Percentiles rank a stretch among this genome's conserved stretches.
Conservation (phyloP, 805 yeast genomes). For the Cyberlindnera misumaiensis region DNA sequence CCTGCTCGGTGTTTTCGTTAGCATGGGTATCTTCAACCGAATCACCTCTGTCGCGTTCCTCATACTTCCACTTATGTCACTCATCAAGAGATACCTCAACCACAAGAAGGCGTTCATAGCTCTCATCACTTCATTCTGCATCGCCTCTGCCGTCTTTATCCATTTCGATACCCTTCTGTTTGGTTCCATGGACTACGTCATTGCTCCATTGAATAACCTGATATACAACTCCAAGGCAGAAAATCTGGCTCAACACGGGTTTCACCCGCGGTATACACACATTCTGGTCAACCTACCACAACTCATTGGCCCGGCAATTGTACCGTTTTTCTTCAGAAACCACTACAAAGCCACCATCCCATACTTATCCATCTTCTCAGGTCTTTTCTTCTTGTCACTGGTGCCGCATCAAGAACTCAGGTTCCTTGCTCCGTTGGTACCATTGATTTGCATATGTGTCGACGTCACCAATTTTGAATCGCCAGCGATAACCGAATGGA, state of each 20-base stretch:
- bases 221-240: conserved; percentile 52
- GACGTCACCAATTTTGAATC: conserved; percentile 31
- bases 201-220: conserved; percentile 76
- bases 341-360: conserved; percentile 41
- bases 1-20: conserved; percentile 41
- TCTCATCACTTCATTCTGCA: conserved; percentile 28
- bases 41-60: conserved; percentile 78
- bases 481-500: conserved; percentile 13
- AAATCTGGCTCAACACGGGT: conserved; percentile 73
- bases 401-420: conserved; percentile 94
- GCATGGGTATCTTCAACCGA: conserved; percentile 77
- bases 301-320: conserved; percentile 69
- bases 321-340: conserved; percentile 31
- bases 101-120: conserved; percentile 30
- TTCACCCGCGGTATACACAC: conserved; percentile 77
- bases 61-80: conserved; percentile 48
- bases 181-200: conserved; percentile 22
- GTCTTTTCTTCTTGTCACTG: conserved; percentile 51
- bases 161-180: conserved; percentile 49
- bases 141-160: conserved; percentile 34
- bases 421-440: conserved; percentile 72
- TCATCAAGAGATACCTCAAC: conserved; percentile 36
- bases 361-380: conserved; percentile 55
- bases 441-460: conserved; percentile 56
- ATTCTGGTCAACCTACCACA: conserved; percentile 70